Evolutionary conservation across 1,139 yeast species (phyloP), one percentile per base, ranked within the genome.

Genomic region (Saccharomycopsis crataegensis): DNA sequence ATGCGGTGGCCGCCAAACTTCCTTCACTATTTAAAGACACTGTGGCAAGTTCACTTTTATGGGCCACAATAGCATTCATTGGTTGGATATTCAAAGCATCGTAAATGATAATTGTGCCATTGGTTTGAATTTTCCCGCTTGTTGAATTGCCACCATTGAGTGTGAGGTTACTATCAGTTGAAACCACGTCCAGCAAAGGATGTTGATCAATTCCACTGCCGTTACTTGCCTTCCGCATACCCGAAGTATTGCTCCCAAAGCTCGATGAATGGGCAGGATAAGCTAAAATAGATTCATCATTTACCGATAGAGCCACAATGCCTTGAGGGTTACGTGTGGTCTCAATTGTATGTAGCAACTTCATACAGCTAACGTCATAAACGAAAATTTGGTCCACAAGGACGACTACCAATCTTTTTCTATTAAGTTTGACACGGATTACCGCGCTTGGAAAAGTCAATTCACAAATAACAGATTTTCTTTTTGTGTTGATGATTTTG

Each of bases 401-500:
- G 12, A 82, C 70, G 22, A 84, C 86, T 49, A 84, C 73, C 58
- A 86, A 67, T 50, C 91, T 66, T 61, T 82, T 82, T 46, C 90
- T 70, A 65, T 85, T 86, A 70, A 86, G 74, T 58, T 79, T 78
- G 17, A 85, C 78, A 48, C 82, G 79, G 40, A 82, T 66, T 7
- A 86, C 79, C 14, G 76, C 72, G 8, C 81, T 76, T 1, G 88
- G 85, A 62, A 86, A 86, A 1, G 84, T 77, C 50, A 12, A 60
- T 52, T 8, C 58, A 37, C 43, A 67, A 22, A 33, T 56, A 52
- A 42, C 56, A 36, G 45, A 56, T 56, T 8, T 61, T 56, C 77
- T 76, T 65, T 87, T 89, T 1, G 96, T 88, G 70, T 94, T 93
- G 59, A 90, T 75, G 55, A 90, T 83, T 65, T 82, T 82, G 56